Conservation (phyloP, 2,329 filamentous ascomycete species). For the Chrysoporthe deuterocubensis region DNA sequence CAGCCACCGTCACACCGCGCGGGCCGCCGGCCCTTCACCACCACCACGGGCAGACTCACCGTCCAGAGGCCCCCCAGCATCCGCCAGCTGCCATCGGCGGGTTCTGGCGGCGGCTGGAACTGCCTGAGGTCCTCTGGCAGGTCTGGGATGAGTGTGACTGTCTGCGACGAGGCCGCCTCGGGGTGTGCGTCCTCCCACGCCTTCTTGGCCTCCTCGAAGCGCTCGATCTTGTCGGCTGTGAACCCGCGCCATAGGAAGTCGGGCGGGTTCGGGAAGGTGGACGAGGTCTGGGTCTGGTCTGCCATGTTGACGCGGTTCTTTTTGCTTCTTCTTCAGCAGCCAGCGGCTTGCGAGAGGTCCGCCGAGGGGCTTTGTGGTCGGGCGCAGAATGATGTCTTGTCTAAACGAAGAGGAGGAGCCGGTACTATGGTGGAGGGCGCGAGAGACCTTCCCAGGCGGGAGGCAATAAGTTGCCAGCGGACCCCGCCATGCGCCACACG, state of each 20-base stretch:
- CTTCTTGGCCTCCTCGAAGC: conserved; percentile 50
- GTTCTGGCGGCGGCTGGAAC: conserved; percentile 81
- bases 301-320: conserved; percentile 53
- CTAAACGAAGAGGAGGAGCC: too few species aligned
- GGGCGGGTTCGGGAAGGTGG: conserved; percentile 82
- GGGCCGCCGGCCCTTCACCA: conserved; percentile 13
- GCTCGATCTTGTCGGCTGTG: conserved; percentile 72
- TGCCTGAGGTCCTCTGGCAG: conserved; percentile 74
- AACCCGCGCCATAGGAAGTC: conserved; percentile 84
- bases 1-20: neutral
- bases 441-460: conserved; percentile 23
- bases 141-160: conserved; percentile 44
- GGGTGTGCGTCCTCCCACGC: conserved; percentile 40
- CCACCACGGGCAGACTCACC: conserved; percentile 37
- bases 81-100: conserved; percentile 70
- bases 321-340: neutral
- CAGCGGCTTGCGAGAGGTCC: neutral
- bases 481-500: conserved; percentile 24
- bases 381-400: neutral
- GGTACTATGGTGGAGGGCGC: neutral
- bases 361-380: neutral
- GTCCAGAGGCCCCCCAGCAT: conserved; percentile 73
- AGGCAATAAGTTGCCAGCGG: conserved; percentile 11
- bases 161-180: conserved; percentile 34
- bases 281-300: conserved; percentile 51